These are phyloP conservation scores for Moelleriella libera DNA, from an alignment of 2,329 filamentous ascomycete species.

Conservation along the genomic window DNA sequence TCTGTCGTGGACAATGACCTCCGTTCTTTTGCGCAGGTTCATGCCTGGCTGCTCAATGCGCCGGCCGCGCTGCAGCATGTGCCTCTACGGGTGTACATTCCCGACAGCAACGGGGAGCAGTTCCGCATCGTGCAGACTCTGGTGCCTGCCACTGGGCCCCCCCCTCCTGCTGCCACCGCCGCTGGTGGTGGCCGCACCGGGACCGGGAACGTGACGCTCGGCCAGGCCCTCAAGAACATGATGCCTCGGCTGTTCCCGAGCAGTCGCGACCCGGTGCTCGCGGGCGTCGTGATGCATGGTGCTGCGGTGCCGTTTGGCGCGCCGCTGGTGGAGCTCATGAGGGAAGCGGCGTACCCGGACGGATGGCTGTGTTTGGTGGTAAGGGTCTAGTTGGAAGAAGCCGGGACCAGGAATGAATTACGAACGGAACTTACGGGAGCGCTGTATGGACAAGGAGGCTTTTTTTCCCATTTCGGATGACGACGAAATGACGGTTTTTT, in stretches of 20 bases:
- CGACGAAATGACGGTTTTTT: not conserved
- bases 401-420: too few species aligned
- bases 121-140: conserved; percentile 67
- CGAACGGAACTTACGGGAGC: too few species aligned
- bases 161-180: too few species aligned
- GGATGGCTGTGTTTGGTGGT: conserved; percentile 82
- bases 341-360: conserved; percentile 75
- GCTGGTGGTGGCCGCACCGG: too few species aligned
- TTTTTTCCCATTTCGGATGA: not conserved
- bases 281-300: conserved; percentile 75
- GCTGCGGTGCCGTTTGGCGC: conserved; percentile 68
- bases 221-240: conserved; percentile 59
- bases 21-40: conserved; percentile 56
- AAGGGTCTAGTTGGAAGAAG: conserved; percentile 40
- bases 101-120: conserved; percentile 12
- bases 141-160: conserved; percentile 31
- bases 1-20: conserved; percentile 69
- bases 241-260: conserved; percentile 80
- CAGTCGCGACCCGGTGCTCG: conserved; percentile 68
- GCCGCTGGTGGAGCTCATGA: conserved; percentile 69
- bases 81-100: conserved; percentile 80
- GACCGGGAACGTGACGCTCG: conserved; percentile 32
- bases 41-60: conserved; percentile 62
- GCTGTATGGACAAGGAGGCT: not conserved
- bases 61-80: conserved; percentile 65